These are phyloP conservation scores for Talaromyces marneffei DNA, from an alignment of 2,329 filamentous ascomycete genomes.

Conservation along the genomic window DNA sequence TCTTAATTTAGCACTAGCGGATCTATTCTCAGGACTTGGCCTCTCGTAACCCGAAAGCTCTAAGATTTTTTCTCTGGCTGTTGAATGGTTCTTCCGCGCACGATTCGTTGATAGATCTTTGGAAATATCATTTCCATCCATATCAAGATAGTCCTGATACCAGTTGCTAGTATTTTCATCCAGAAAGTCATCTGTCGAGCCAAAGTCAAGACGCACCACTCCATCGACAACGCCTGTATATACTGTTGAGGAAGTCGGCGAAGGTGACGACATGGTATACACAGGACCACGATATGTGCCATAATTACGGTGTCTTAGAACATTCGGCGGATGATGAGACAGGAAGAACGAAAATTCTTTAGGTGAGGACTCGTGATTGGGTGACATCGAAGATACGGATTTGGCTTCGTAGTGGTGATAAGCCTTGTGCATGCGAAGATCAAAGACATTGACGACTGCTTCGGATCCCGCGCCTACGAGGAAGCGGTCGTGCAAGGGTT, in stretches of 20 bases:
- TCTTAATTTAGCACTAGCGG: slow-evolving; percentile 30
- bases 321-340: slow-evolving; percentile 25
- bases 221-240: slow-evolving; percentile 41
- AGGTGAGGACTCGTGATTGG: slow-evolving; percentile 9
- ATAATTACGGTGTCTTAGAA: slow-evolving; percentile 10
- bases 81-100: background rate
- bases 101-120: slow-evolving; percentile 16
- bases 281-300: slow-evolving; percentile 40
- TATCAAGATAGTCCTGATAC: slow-evolving; percentile 29
- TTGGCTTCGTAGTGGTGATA: slow-evolving; percentile 30
- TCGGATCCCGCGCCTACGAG: slow-evolving; percentile 53
- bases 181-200: slow-evolving; percentile 38
- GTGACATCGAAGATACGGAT: background rate
- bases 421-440: slow-evolving; percentile 48
- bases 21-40: slow-evolving; percentile 29
- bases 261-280: slow-evolving; percentile 42
- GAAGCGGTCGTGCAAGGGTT: slow-evolving; percentile 51
- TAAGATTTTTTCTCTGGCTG: slow-evolving; percentile 22
- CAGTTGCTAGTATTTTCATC: slow-evolving; percentile 24
- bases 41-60: slow-evolving; percentile 42
- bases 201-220: slow-evolving; percentile 40
- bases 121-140: slow-evolving; percentile 16
- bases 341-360: slow-evolving; percentile 42
- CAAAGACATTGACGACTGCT: slow-evolving; percentile 57
- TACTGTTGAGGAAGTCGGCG: slow-evolving; percentile 40